These are phyloP conservation scores for Sporothrix mexicana DNA, from an alignment of 2,329 filamentous ascomycete species.

Conservation along the genomic window DNA sequence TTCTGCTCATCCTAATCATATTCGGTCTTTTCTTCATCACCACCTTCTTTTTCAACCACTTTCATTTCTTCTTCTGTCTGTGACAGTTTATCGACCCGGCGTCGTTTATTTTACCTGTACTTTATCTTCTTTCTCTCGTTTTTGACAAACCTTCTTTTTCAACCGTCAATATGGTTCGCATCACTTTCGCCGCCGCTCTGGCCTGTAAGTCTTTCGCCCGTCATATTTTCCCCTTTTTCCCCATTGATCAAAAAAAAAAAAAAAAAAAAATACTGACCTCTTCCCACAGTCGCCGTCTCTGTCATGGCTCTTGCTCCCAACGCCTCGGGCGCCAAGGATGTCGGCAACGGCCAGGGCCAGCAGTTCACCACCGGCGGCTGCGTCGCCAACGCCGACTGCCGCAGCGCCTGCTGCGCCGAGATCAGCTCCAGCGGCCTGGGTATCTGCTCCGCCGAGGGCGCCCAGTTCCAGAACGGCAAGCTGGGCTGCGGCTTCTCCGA, in stretches of 20 bases:
- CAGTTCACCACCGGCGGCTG: conserved; percentile 48
- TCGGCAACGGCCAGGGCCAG: conserved; percentile 41
- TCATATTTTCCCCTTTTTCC: too few relatives aligned
- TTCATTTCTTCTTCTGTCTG: conserved; percentile 31
- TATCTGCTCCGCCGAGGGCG: conserved; percentile 45
- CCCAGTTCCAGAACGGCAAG: conserved; percentile 45
- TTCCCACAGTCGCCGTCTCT: conserved; percentile 40
- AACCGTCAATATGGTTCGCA: conserved; percentile 44
- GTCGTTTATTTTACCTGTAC: conserved; percentile 33
- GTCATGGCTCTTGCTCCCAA: conserved; percentile 42
- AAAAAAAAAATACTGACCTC: conserved; percentile 8
- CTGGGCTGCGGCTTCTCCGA: conserved; percentile 45
- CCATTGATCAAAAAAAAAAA: too few relatives aligned
- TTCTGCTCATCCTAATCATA: conserved; percentile 7
- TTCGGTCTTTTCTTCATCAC: conserved; percentile 10
- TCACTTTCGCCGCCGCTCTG: conserved; percentile 39
- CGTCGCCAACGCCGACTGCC: conserved; percentile 44
- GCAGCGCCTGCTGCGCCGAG: conserved; percentile 41
- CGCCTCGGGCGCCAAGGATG: conserved; percentile 43
- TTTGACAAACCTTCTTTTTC: conserved; percentile 4
- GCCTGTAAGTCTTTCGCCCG: conserved; percentile 38
- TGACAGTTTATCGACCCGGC: conserved; percentile 34
- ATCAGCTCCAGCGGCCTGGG: conserved; percentile 41
- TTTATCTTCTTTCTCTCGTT: conserved; percentile 5
- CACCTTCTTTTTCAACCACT: conserved; percentile 17